Percentiles rank a stretch among this genome's conserved stretches.
Conservation (phyloP, 345 rosid genomes). For the Corchorus olitorius region DNA sequence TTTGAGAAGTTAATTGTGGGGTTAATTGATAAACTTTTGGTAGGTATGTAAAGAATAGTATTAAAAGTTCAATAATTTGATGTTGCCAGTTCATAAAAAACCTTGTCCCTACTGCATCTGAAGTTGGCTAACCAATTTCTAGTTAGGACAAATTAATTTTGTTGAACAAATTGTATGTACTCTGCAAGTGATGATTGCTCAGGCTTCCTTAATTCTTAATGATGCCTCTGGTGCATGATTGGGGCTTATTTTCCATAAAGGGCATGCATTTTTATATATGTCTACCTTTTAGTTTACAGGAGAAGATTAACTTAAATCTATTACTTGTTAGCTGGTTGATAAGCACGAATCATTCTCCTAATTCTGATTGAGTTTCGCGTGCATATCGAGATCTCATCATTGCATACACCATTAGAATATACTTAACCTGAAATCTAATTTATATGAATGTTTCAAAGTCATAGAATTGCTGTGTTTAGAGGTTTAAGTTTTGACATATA, state of each 20-base stretch:
- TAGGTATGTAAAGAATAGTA: neutral
- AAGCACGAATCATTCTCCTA: neutral
- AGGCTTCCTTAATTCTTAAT: neutral
- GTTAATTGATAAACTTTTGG: slow-evolving; percentile 16
- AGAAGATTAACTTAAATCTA: neutral
- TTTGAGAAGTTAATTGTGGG: slow-evolving; percentile 19
- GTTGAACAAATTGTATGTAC: neutral
- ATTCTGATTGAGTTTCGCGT: neutral
- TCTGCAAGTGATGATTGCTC: neutral
- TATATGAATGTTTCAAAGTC: neutral
- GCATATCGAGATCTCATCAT: neutral
- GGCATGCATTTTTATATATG: too few relatives aligned
- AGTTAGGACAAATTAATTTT: neutral
- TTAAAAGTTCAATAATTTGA: neutral
- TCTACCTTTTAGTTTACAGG: neutral
- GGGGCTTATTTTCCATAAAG: neutral
- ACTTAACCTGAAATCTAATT: neutral
- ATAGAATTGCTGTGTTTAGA: neutral
- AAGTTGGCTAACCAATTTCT: slow-evolving; percentile 6
- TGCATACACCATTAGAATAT: neutral
- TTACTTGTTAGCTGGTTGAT: neutral
- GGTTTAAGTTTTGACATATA: neutral
- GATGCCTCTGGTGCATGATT: neutral
- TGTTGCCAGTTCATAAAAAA: slow-evolving; percentile 1
- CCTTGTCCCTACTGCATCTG: neutral